phyloP scores from a whole-genome alignment of 2,329 filamentous ascomycete species.

The Arthrobotrys sphaeroides region DNA sequence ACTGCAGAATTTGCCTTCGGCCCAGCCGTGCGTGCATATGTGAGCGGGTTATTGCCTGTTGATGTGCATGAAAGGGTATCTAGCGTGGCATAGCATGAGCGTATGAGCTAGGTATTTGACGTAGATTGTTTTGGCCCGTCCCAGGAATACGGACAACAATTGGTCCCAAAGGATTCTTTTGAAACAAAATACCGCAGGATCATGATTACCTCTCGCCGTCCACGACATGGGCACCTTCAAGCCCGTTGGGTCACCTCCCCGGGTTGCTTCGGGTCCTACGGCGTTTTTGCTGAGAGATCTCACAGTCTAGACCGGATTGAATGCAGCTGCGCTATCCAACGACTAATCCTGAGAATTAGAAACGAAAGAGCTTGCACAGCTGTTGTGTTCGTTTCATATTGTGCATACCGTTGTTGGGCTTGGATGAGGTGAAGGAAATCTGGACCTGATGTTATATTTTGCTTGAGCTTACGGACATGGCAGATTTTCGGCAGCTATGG shows the following conservation, averaged over 20 bases:
- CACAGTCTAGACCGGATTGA: background rate
- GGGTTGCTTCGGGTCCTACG: background rate
- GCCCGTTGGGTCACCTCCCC: background rate
- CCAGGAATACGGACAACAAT: conserved; percentile 2
- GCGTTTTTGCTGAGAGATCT: background rate
- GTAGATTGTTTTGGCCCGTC: conserved; percentile 4
- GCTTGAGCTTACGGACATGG: background rate
- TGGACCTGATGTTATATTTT: background rate
- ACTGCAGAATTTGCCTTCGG: background rate
- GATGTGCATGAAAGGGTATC: background rate
- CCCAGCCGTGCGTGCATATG: conserved; percentile 10
- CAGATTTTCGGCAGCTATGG: background rate
- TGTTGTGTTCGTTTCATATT: conserved; percentile 15
- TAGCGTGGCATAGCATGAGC: background rate
- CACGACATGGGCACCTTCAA: background rate
- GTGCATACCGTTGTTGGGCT: conserved; percentile 1
- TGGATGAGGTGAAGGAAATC: background rate
- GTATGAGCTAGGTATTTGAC: background rate
- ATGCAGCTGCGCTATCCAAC: conserved; percentile 4
- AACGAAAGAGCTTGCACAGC: background rate
- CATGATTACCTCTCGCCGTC: conserved; percentile 1
- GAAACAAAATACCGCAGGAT: conserved; percentile 16
- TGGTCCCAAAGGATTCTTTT: background rate
- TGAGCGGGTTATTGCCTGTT: conserved; percentile 12
- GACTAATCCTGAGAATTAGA: background rate